These are phyloP conservation scores for Medicago ruthenica DNA, from an alignment of 306 rosid species.

Conservation along the genomic window DNA sequence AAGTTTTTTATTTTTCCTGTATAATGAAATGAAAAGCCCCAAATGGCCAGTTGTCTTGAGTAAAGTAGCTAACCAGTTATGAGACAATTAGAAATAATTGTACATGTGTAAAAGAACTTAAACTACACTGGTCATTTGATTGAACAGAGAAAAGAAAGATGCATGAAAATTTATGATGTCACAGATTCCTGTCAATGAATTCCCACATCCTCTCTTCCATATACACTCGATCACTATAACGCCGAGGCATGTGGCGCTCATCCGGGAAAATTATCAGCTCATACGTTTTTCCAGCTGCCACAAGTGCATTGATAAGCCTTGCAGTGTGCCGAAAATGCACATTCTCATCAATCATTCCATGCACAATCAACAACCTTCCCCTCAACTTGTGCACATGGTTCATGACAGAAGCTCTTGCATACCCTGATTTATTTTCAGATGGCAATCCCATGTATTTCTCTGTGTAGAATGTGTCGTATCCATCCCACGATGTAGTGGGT, in stretches of 20 bases:
- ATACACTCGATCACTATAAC: conserved; percentile 74
- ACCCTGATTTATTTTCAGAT: conserved; percentile 52
- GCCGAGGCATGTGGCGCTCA: conserved; percentile 95
- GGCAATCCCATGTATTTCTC: conserved; percentile 98
- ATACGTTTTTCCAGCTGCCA: conserved; percentile 78
- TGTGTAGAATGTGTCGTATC: conserved; percentile 93
- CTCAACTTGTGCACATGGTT: conserved; percentile 72
- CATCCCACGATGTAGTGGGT: conserved; percentile 95
- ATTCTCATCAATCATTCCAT: conserved; percentile 97
- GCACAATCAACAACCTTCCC: conserved; percentile 81
- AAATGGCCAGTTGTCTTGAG: conserved; percentile 9
- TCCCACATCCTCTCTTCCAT: conserved; percentile 99
- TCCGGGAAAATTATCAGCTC: conserved; percentile 90
- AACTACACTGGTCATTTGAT: conserved; percentile 25
- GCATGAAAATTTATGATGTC: conserved; percentile 42
- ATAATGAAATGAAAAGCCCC: conserved; percentile 35
- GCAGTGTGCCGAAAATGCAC: conserved; percentile 99
- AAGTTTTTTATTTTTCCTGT: conserved; percentile 9
- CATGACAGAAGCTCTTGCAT: conserved; percentile 74
- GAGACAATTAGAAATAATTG: conserved; percentile 30
- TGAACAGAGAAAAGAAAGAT: conserved; percentile 41
- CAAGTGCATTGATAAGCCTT: conserved; percentile 84
- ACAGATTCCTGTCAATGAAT: conserved; percentile 76
- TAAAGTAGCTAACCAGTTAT: conserved; percentile 35
- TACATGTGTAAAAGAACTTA: conserved; percentile 30